Conservation (phyloP, 2,329 filamentous ascomycete species). For the Alternaria sp. region DNA sequence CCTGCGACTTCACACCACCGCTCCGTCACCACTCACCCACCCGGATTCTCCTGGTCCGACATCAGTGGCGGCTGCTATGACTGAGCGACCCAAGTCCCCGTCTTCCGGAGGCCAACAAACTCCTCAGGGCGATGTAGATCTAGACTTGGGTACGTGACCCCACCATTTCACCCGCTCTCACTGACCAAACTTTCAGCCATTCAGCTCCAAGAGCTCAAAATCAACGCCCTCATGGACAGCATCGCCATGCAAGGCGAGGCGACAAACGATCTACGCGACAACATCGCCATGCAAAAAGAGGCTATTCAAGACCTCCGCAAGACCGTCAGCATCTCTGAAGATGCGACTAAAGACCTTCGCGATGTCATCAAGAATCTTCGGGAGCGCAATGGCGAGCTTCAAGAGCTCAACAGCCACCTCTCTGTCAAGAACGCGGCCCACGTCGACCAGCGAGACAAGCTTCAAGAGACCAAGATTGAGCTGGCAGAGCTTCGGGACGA, state of each 20-base stretch:
- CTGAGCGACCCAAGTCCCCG: neutral
- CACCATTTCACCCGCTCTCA: neutral
- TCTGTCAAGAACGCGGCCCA: neutral
- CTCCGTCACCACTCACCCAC: neutral
- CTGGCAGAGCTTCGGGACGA: neutral
- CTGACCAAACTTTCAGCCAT: neutral
- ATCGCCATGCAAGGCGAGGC: neutral
- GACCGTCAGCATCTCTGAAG: too few species aligned
- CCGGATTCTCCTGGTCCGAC: too few species aligned
- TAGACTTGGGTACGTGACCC: neutral
- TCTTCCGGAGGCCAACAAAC: neutral
- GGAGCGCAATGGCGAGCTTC: neutral
- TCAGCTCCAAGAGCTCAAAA: neutral
- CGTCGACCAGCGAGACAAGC: neutral
- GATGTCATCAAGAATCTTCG: neutral
- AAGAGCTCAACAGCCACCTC: neutral
- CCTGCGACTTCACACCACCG: too few species aligned
- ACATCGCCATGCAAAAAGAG: too few species aligned
- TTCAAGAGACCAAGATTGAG: neutral
- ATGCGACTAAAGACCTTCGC: neutral
- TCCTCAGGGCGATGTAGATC: neutral
- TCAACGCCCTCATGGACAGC: neutral
- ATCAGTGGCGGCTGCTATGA: neutral
- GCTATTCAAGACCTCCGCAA: too few species aligned
- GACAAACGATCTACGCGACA: neutral